Evolutionary conservation across 2,329 filamentous ascomycete species (phyloP), one percentile per base, ranked within the genome.

Genomic region (Epicoccum nigrum): DNA sequence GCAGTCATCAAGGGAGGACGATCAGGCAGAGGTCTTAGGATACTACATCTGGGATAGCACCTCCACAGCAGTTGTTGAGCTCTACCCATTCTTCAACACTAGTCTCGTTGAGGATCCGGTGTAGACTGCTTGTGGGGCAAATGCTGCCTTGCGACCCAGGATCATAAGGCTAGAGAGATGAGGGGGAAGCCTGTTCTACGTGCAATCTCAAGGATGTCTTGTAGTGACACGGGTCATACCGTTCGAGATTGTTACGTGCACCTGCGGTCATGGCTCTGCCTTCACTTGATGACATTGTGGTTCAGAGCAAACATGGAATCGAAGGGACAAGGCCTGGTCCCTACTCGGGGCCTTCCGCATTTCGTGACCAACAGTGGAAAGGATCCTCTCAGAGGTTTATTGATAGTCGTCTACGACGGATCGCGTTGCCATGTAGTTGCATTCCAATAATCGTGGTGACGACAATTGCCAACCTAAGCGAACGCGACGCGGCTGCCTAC

Each of bases 401-500:
- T 42, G 42, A 46, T 51, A 51, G 37, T 32, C 37, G n/a, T 12
- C 11, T 30, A 23, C 16, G 13, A 23, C 33, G 13, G 33, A 28
- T 15, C 21, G 21, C 19, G 32, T 34, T 35, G 30, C 30, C 23
- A 41, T 45, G 44, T 35, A 32, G 45, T 35, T 16, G 7, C 21
- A 28, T 19, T 39, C 23, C 23, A 3, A 11, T 16, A 17, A 25
- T 17, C 9, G 8, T 16, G n/a, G 45, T 51, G 49, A 53, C 44
- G 41, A 39, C 23, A 9, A 25, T 4, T 37, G 39, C 16, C 19
- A 40, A 20, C 20, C 39, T 56, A 54, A 46, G 48, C 49, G 34
- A 43, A 37, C 31, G 37, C 15, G 38, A 33, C 34, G 43, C 39
- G 40, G 45, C 30, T 48, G 51, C 47, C 51, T 55, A 27, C 34